Conservation (phyloP, 2,329 filamentous ascomycete species). For the Periconia sp. region DNA sequence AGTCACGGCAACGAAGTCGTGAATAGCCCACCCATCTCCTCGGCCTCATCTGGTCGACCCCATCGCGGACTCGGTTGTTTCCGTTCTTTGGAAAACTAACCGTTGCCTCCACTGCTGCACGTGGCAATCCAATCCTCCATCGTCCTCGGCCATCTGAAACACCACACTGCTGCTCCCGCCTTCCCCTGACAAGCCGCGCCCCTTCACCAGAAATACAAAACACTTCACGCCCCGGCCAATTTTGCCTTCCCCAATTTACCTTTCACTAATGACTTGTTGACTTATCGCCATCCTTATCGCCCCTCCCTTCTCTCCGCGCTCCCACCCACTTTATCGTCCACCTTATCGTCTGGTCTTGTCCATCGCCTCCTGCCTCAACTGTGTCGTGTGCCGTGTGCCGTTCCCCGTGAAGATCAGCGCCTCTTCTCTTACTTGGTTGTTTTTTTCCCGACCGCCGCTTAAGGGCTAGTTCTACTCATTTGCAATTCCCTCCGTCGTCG, state of each 20-base stretch:
- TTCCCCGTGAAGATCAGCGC: constrained; percentile 23
- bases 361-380: neutral
- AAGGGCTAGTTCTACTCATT: too few species aligned
- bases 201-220: constrained; percentile 32
- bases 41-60: neutral
- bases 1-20: neutral
- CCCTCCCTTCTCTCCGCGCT: constrained; percentile 1
- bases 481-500: too few species aligned
- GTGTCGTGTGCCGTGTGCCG: neutral
- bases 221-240: constrained; percentile 16
- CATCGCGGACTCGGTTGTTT: neutral
- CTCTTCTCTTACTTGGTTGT: neutral
- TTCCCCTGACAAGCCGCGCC: constrained; percentile 34
- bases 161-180: constrained; percentile 27
- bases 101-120: neutral
- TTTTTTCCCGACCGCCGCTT: too few species aligned
- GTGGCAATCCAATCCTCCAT: constrained; percentile 7
- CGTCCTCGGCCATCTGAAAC: constrained; percentile 32
- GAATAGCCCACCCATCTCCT: neutral
- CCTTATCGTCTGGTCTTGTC: too few species aligned
- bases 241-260: constrained; percentile 10
- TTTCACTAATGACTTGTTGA: neutral
- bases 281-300: constrained; percentile 14
- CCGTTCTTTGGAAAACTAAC: neutral
- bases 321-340: too few species aligned